Base-by-base conservation (phyloP, 2,329 filamentous ascomycete genomes). In the Aspergillus proliferans region DNA sequence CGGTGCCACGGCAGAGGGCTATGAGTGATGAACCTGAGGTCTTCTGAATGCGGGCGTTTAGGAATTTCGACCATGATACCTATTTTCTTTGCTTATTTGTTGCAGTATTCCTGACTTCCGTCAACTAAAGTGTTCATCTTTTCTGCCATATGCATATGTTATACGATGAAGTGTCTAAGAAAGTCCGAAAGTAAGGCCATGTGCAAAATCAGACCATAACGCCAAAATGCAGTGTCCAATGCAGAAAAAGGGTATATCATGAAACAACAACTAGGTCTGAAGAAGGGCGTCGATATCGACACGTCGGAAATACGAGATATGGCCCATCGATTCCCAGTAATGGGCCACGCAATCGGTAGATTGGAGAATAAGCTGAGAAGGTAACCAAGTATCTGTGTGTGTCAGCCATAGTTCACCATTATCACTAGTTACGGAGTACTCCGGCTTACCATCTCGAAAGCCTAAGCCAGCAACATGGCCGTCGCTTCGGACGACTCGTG, bases 331-430 rank as follows among this genome's bases (percentile, higher is more conserved):
- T 45, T 87, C 73, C 91, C 91, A 96, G 63, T 89, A 86, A 63
- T 92, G 88, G 2, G 89, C 91, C 47, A 96, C 66, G 38, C 79
- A 77, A 62, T 95, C 76, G n/a, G 83, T 79, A 2, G 86, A 90
- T 36, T 94, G 77, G 33, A 96, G 76, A 44, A 95, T 83, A 19
- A 96, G 76, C 56, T 91, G 83, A 1, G 84, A 85, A 2, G 84
- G 75, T 45, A 91, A 86, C 58, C 83, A 95, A 50, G 61, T 48
- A 45, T 66, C 59, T 68, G 19, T 8, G 10, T 30, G 10, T 12
- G 26, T 12, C 18, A 21, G 38, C 26, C 4, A 30, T 30, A 30
- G 26, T 30, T 12, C 10, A 30, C 26, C 10, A 30, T 12, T 30
- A 30, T 12, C 26, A 10, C 9, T 3, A 28, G 3, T 9, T 1